phyloP scores from a whole-genome alignment of 2,329 filamentous ascomycete genomes.

The Trichoderma atrobrunneum region DNA sequence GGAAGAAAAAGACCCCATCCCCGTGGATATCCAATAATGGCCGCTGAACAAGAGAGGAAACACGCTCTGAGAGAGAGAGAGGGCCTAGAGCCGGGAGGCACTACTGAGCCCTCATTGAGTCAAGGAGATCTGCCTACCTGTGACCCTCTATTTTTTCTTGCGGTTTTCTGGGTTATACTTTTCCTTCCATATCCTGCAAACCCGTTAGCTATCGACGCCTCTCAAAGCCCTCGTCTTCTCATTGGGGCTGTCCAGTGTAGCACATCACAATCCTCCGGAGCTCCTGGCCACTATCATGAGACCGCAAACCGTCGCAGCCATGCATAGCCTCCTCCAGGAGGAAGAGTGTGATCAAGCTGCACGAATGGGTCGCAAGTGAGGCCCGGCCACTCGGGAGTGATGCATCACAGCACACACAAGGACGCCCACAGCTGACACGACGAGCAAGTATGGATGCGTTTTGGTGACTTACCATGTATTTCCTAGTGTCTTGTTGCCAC shows the following conservation, averaged over 20 bases:
- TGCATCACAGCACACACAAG: not conserved
- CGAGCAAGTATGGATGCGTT: slow-evolving; percentile 18
- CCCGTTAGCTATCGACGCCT: not conserved
- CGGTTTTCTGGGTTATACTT: slow-evolving; percentile 67
- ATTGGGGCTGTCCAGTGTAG: not conserved
- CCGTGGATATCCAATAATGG: not conserved
- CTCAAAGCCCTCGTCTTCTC: not conserved
- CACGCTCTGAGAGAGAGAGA: not conserved
- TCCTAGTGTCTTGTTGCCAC: slow-evolving; percentile 84
- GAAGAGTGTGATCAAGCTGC: not conserved
- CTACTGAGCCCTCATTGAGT: not conserved
- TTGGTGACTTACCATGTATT: slow-evolving; percentile 79
- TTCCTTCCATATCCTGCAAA: slow-evolving; percentile 89
- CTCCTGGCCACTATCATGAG: slow-evolving; percentile 9
- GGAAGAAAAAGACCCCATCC: not conserved
- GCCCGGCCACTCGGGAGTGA: not conserved
- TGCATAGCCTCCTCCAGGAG: not conserved
- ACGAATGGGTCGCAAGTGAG: not conserved
- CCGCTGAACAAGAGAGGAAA: not conserved
- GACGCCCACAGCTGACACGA: slow-evolving; percentile 10
- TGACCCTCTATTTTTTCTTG: slow-evolving; percentile 36
- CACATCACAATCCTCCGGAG: slow-evolving; percentile 1
- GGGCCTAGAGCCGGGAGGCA: not conserved
- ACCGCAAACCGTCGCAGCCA: not conserved
- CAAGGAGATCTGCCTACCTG: not conserved